These are phyloP conservation scores for Avena atlantica DNA, from an alignment of 176 grass and related monocot genomes.

Conservation along the genomic window DNA sequence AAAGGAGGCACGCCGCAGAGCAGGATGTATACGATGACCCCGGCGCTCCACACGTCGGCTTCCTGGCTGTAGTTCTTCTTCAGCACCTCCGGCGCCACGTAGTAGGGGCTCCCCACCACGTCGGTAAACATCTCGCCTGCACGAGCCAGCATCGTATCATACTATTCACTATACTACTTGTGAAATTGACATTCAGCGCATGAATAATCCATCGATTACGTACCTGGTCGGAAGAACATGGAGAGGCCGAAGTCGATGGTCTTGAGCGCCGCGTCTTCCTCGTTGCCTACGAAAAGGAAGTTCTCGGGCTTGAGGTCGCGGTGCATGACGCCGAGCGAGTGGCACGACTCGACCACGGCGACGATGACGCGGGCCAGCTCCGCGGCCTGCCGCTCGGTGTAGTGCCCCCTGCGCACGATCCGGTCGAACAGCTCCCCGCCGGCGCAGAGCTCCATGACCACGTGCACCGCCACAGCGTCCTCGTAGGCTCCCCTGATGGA, in stretches of 20 bases:
- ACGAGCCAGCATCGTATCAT: neutral
- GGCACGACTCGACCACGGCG: slow-evolving; percentile 53
- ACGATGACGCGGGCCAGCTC: slow-evolving; percentile 53
- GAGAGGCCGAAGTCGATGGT: slow-evolving; percentile 69
- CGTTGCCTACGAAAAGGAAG: slow-evolving; percentile 48
- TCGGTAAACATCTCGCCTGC: slow-evolving; percentile 57
- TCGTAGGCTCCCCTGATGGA: slow-evolving; percentile 51
- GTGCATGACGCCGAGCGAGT: slow-evolving; percentile 63
- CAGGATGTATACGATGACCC: slow-evolving; percentile 60
- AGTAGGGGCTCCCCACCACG: slow-evolving; percentile 63
- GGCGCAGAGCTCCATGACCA: slow-evolving; percentile 64
- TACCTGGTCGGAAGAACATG: slow-evolving; percentile 67
- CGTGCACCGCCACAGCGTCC: slow-evolving; percentile 58
- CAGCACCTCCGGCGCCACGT: slow-evolving; percentile 64
- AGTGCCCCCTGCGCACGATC: slow-evolving; percentile 49
- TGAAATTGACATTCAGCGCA: neutral
- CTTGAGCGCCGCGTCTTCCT: slow-evolving; percentile 57
- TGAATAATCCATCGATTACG: neutral
- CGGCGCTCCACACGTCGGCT: slow-evolving; percentile 63
- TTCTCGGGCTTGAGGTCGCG: slow-evolving; percentile 61
- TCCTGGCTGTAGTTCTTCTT: slow-evolving; percentile 61
- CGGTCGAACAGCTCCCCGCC: slow-evolving; percentile 65
- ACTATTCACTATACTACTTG: too few species aligned
- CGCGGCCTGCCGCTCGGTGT: slow-evolving; percentile 61
- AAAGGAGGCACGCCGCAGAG: slow-evolving; percentile 64